These are phyloP conservation scores for Raphanus sativus DNA, from an alignment of 345 rosid genomes.

Conservation along the genomic window DNA sequence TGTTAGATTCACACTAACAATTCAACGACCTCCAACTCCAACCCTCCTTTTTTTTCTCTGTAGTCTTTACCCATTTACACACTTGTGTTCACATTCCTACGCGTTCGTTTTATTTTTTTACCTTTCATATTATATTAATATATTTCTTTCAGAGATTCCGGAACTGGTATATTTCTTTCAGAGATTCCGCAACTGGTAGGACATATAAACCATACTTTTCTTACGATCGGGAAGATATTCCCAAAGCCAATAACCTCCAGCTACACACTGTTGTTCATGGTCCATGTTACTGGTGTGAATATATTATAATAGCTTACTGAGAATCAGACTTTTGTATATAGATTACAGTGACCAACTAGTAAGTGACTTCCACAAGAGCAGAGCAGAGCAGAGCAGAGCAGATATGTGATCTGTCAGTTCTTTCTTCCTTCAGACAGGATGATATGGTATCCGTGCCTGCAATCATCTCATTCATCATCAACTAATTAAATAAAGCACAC, in stretches of 20 bases:
- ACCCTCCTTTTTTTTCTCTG: neutral
- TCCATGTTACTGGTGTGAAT: neutral
- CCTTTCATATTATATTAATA: neutral
- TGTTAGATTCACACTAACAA: constrained; percentile 33
- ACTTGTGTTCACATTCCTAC: constrained; percentile 21
- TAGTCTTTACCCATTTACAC: constrained; percentile 8
- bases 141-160: no score
- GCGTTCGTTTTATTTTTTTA: neutral
- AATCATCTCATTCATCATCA: constrained; percentile 14
- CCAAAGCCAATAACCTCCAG: neutral
- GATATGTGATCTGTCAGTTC: constrained; percentile 47
- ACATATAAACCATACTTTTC: neutral
- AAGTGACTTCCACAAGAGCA: constrained; percentile 15
- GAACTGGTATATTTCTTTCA: neutral
- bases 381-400: neutral
- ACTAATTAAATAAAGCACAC: neutral
- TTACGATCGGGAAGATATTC: neutral
- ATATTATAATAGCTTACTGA: neutral
- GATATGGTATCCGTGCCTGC: constrained; percentile 92
- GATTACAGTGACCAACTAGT: constrained; percentile 24
- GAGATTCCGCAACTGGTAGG: neutral
- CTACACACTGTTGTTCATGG: neutral
- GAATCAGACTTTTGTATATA: neutral
- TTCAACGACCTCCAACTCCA: constrained; percentile 8
- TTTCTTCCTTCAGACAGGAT: constrained; percentile 85